Percentiles rank a stretch among this genome's conserved stretches.
Conservation (phyloP, 2,329 filamentous ascomycete genomes). For the Myriosclerotinia scirpicola region DNA sequence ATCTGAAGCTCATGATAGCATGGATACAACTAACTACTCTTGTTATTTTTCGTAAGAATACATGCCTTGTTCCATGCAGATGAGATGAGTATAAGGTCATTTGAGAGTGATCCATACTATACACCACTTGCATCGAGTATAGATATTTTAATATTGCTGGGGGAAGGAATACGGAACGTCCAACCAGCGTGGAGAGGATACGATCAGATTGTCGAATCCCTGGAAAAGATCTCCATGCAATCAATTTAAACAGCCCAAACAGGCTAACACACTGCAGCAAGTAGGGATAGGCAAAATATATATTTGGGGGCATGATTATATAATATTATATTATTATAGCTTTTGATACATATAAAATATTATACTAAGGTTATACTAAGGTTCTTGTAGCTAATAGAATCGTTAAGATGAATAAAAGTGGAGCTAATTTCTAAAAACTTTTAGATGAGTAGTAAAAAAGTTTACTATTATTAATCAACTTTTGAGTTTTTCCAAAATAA, state of each 20-base stretch:
- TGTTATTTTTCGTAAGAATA: neutral
- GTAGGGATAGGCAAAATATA: no score
- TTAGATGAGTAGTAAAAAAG: no score
- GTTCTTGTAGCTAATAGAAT: no score
- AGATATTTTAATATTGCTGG: neutral
- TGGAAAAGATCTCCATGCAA: neutral
- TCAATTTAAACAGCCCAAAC: neutral
- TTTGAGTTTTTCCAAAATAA: no score
- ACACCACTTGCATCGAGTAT: neutral
- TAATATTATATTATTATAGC: no score
- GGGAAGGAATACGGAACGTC: neutral
- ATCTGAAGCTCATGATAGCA: neutral
- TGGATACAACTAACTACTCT: neutral
- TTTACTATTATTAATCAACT: no score
- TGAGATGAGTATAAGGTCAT: neutral
- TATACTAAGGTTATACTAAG: no score
- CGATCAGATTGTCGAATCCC: neutral
- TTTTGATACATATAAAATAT: no score
- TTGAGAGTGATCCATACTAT: neutral
- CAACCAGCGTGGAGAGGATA: neutral
- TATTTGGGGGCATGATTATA: no score
- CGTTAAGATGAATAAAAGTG: no score
- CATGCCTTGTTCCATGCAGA: neutral
- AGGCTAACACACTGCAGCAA: neutral
- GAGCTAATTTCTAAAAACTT: no score